These are phyloP conservation scores for Cyclotella atomus DNA, from an alignment of 108 stramenopile species.

Conservation along the genomic window DNA sequence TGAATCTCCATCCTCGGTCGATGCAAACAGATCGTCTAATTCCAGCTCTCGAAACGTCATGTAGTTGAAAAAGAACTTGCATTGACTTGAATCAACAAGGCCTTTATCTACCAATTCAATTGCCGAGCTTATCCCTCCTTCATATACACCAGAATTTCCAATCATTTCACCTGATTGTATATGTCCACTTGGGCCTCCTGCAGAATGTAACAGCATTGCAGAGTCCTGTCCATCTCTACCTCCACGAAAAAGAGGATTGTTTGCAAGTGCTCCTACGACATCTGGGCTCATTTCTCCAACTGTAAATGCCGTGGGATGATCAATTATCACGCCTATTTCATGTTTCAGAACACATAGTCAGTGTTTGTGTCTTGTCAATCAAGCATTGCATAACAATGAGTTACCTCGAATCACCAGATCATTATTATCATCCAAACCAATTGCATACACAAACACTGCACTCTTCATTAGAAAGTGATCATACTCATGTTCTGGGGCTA, in stretches of 20 bases:
- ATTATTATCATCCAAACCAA: constrained; percentile 71
- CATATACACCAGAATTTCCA: constrained; percentile 73
- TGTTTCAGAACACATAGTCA: too few species aligned
- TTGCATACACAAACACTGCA: constrained; percentile 80
- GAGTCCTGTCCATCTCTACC: constrained; percentile 69
- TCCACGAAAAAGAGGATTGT: constrained; percentile 74
- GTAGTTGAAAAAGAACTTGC: constrained; percentile 86
- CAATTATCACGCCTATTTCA: constrained; percentile 67
- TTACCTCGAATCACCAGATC: constrained; percentile 70
- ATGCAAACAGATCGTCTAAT: constrained; percentile 73
- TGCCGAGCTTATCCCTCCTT: constrained; percentile 71
- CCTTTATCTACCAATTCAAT: constrained; percentile 52
- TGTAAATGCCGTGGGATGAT: constrained; percentile 86
- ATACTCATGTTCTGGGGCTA: constrained; percentile 77
- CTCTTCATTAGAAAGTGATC: constrained; percentile 78
- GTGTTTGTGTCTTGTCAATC: too few species aligned
- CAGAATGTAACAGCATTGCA: constrained; percentile 74
- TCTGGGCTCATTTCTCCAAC: constrained; percentile 75
- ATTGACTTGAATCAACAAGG: constrained; percentile 48
- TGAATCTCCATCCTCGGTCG: constrained; percentile 58
- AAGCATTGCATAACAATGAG: not conserved
- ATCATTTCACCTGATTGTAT: constrained; percentile 59
- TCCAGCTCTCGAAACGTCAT: constrained; percentile 78
- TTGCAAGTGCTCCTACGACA: constrained; percentile 39
- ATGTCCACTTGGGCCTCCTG: constrained; percentile 42